Evolutionary conservation across 148 eudicot genomes (phyloP).

Genomic region (Linanthus parryae): DNA sequence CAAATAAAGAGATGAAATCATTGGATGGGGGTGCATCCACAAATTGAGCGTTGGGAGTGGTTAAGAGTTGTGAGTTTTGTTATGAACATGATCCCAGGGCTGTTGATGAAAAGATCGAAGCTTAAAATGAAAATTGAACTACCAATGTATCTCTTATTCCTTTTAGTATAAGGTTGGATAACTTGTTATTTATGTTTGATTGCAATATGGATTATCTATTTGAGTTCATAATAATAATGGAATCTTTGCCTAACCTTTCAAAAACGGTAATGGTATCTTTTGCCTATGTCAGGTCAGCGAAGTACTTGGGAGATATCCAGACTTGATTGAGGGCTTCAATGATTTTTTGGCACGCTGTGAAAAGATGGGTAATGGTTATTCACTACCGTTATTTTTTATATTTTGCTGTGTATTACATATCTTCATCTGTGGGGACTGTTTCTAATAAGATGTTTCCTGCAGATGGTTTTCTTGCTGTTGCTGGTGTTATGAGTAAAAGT

Average conservation of each 20-base stretch:
- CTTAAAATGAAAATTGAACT: no score
- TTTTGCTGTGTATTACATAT: not conserved
- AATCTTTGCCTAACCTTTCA: not conserved
- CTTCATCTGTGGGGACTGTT: not conserved
- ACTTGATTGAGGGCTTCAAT: constrained; percentile 46
- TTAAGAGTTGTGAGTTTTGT: no score
- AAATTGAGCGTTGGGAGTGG: no score
- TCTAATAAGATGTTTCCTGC: no score
- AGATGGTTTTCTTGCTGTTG: constrained; percentile 39
- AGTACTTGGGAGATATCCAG: constrained; percentile 39
- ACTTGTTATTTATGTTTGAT: no score
- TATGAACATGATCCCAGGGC: no score
- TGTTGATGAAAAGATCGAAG: no score
- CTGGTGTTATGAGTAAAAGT: constrained; percentile 35
- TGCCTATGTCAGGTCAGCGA: constrained; percentile 33
- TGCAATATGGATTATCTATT: no score
- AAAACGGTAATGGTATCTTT: not conserved
- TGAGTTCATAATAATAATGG: not conserved
- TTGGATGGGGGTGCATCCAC: no score
- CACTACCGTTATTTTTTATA: constrained; percentile 13
- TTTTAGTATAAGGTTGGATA: no score
- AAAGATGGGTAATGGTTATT: constrained; percentile 32
- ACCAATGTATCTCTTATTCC: no score
- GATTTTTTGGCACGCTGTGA: constrained; percentile 41
- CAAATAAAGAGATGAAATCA: no score